Evolutionary conservation across 2,329 filamentous ascomycete species (phyloP), one percentile per base, ranked within the genome.

Genomic region (Aspergillus sergii): DNA sequence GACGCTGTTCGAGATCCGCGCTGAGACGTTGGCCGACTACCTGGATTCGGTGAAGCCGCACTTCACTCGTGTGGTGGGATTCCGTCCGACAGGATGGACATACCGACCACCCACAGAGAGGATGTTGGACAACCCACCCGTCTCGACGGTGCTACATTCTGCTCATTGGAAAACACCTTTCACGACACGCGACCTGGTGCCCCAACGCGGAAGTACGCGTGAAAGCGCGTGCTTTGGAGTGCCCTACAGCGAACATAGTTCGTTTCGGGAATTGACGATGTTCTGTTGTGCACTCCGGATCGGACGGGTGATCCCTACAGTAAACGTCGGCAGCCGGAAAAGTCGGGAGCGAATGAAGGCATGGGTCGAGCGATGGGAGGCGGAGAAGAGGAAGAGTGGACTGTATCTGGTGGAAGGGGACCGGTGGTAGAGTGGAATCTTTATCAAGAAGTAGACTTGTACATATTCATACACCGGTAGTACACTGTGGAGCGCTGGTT

Each of bases 161-260:
- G 83, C 87, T 16, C 86, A 86, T 8, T 98, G 95, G 94, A 88
- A 88, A 71, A 89, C 89, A 12, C 81, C 86, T 2, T 98, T 94
- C 75, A 83, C 83, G 0, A 87, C 88, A 70, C 80, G 83, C 9
- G 91, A 97, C 63, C 85, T 99, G 46, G 83, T 88, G 0, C 90
- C 93, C 0, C 93, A 97, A 78, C 86, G 93, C 4, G 95, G 95
- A 3, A 94, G 91, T 78, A 94, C 91, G 3, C 85, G 85, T 55
- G 89, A 94, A 70, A 91, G 91, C 43, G 90, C 91, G 76, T 97
- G 93, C 76, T 97, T 96, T 70, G 94, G 93, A 0, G 95, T 98
- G 2, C 95, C 95, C 2, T 99, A 99, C 75, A 94, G 90, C 58
- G 95, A 99, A 80, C 95, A 99, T 76, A 95, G 91, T 76, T 96